These are phyloP conservation scores for Dactylis glomerata DNA, from an alignment of 176 grass and related monocot genomes.

Conservation along the genomic window DNA sequence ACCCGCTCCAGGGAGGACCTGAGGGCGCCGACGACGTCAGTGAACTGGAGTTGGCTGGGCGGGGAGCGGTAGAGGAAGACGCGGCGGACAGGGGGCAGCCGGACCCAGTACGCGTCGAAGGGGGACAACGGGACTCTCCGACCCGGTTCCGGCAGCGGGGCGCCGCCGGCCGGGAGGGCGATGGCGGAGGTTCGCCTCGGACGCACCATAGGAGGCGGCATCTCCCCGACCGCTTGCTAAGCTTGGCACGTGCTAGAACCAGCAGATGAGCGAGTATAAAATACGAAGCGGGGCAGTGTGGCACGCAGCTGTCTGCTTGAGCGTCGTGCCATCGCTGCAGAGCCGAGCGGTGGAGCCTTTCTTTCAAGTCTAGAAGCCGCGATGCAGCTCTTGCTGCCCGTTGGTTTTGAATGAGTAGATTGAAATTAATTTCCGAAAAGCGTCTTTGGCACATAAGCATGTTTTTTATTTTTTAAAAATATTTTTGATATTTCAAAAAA, in stretches of 20 bases:
- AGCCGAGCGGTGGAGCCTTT: too few species aligned
- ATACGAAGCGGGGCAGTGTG: neutral
- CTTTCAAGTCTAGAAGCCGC: too few species aligned
- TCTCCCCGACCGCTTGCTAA: neutral
- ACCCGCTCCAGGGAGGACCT: constrained; percentile 3
- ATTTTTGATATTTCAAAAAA: too few species aligned
- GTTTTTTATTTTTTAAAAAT: too few species aligned
- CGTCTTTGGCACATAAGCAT: too few species aligned
- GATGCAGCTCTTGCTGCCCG: too few species aligned
- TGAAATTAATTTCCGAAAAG: too few species aligned
- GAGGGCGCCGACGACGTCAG: neutral
- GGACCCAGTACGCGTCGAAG: constrained; percentile 15
- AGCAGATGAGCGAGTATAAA: neutral
- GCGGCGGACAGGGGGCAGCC: constrained; percentile 13
- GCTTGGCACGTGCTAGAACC: neutral
- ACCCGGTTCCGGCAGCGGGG: neutral
- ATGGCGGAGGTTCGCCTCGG: neutral
- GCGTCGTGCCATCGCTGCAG: neutral
- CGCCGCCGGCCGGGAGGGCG: neutral
- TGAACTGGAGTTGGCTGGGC: neutral
- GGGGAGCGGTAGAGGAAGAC: constrained; percentile 27
- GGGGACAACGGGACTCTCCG: constrained; percentile 1
- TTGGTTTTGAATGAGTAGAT: too few species aligned
- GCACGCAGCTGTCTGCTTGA: neutral
- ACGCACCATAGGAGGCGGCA: constrained; percentile 10